Base-by-base conservation (phyloP, 2,329 filamentous ascomycete genomes). In the Scleromitrula shiraiana region DNA sequence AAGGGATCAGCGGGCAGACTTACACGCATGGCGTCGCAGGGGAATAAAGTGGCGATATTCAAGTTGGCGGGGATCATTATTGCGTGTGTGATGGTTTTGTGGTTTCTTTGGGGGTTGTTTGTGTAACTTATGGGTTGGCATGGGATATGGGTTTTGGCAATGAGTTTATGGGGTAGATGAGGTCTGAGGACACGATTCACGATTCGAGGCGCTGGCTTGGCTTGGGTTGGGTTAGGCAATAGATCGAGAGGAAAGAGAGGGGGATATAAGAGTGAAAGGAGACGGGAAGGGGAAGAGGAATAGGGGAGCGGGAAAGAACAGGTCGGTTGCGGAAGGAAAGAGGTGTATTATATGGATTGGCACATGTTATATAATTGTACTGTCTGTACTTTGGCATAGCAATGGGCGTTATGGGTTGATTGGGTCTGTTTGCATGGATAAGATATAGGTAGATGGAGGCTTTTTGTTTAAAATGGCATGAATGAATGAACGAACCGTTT, bases 11-110 rank as follows among this genome's bases (percentile, higher is more conserved):
- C 89, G 10, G 75, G 77, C 41, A 79, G 93, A 10, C 70, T 98
- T 39, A 88, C 85, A 19, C 82, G 89, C 53, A 97, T 97, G 89
- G 93, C 93, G 38, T 83, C 83, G 43, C 81, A 83, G 46, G 93
- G 93, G 42, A 95, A 96, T 68, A 91, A 88, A 60, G 78, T 95
- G 33, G 91, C 93, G 14, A 83, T 97, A 32, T 68, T 98, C 52
- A 96, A 96, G 67, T 73, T 98, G 41, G 82, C 89, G 0, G 91
- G 79, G 20, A 94, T 96, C 32, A 75, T 95, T 20, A 76, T 91
- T 36, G 88, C 70, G 6, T 67, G 71, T 7, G 82, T 94, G 39
- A 59, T 97, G 45, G 67, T 89, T 49, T 62, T 95, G 32, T 97
- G 87, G 68, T 89, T 64, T 51, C 48, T 64, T 15, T 64, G 61